Evolutionary conservation across 148 eudicot genomes (phyloP).

Genomic region (Suaeda aralocaspica): DNA sequence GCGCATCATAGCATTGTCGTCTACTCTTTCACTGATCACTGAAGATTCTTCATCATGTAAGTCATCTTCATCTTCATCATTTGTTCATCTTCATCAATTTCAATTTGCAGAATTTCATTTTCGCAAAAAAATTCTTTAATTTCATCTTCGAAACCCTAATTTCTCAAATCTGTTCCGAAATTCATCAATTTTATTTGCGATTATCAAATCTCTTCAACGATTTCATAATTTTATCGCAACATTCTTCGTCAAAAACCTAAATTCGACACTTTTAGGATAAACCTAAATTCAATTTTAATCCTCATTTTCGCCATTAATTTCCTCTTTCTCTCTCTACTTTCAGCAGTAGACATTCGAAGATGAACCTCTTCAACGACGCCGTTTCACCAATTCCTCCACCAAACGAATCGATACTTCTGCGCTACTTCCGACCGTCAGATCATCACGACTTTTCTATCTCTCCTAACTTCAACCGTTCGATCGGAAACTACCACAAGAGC

Average conservation of each 20-base stretch:
- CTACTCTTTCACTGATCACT: not conserved
- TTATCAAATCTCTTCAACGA: not conserved
- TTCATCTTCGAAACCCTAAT: not conserved
- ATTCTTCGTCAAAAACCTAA: not conserved
- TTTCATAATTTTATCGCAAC: not conserved
- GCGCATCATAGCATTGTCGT: not conserved
- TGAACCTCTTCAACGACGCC: not conserved
- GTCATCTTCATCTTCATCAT: not conserved
- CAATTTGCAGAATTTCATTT: not conserved
- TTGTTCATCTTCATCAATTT: not conserved
- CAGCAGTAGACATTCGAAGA: not conserved
- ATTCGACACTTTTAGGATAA: not conserved
- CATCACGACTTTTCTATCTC: slow-evolving; percentile 6
- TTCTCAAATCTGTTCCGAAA: not conserved
- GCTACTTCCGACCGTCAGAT: slow-evolving; percentile 30
- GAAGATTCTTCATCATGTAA: not conserved
- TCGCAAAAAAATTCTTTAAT: too few relatives aligned
- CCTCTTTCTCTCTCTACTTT: not conserved
- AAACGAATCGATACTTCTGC: slow-evolving; percentile 24
- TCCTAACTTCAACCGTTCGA: slow-evolving; percentile 17
- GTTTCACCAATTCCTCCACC: slow-evolving; percentile 15
- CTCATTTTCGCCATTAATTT: not conserved
- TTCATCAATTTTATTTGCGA: not conserved
- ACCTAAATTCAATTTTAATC: not conserved
- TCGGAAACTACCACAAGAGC: slow-evolving; percentile 14